Conservation (phyloP, 306 rosid species). For the Hippophae rhamnoides region DNA sequence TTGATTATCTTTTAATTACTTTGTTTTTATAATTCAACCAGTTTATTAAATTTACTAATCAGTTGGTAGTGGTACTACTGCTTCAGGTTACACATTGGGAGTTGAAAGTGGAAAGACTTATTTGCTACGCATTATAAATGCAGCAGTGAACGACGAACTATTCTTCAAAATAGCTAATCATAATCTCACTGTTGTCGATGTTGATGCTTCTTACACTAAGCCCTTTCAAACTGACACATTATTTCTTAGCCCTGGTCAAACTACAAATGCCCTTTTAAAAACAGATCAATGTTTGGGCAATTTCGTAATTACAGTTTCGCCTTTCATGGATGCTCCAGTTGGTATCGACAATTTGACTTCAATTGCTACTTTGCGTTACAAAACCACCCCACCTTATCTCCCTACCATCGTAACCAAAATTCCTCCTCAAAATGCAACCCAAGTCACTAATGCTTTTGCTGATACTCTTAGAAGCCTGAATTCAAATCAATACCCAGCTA, state of each 20-base stretch:
- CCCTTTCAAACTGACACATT: constrained; percentile 58
- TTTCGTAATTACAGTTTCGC: constrained; percentile 48
- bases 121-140: constrained; percentile 61
- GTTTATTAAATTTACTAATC: no score
- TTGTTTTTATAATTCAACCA: not conserved
- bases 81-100: constrained; percentile 50
- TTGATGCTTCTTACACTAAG: constrained; percentile 57
- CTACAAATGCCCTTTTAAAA: constrained; percentile 51
- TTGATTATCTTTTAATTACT: no score
- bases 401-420: constrained; percentile 27
- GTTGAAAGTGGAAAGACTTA: constrained; percentile 66
- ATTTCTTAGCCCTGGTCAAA: constrained; percentile 69
- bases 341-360: constrained; percentile 49
- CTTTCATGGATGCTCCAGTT: constrained; percentile 73
- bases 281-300: constrained; percentile 39
- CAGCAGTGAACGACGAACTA: constrained; percentile 60
- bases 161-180: constrained; percentile 69
- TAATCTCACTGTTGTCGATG: constrained; percentile 51
- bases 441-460: constrained; percentile 25
- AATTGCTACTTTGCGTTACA: constrained; percentile 44
- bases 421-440: constrained; percentile 58
- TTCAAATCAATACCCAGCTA: constrained; percentile 47
- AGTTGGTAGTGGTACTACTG: constrained; percentile 1
- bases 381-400: constrained; percentile 29
- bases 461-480: constrained; percentile 60